Base-by-base conservation (phyloP, 2,329 filamentous ascomycete genomes). In the Sclerotinia subarctica region DNA sequence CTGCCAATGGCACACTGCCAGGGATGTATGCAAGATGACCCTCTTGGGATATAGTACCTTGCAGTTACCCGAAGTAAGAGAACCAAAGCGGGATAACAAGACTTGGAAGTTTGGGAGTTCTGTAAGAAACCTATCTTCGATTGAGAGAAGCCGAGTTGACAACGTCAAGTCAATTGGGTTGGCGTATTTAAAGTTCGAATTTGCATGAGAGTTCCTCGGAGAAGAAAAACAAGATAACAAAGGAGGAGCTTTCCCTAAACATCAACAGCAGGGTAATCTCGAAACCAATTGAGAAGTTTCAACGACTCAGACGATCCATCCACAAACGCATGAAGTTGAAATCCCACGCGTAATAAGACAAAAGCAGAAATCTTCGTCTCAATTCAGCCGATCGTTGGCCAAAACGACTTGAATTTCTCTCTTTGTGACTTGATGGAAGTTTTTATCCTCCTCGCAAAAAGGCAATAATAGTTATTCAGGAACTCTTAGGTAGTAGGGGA, bases 21-120 rank as follows among this genome's bases (percentile, higher is more conserved):
- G 74, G 75, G 68, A 71, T 24, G 53, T 69, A 75, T 76, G 74
- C 74, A 74, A 73, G 69, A 69, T 68, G 71, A 70, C 67, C 69
- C 70, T 65, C 54, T 62, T 66, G 51, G 69, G 57, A 59, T 67
- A 53, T 49, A 75, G 75, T 76, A 72, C 73, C 73, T 75, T 75
- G 75, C 73, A 76, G 75, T 71, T 72, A 74, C 66, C 73, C 69
- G 69, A 65, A 57, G 53, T 68, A 68, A 68, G 35, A 67, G 52
- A 69, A 46, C 51, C 21, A 42, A 65, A 65, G n/a, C 58, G 29
- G 65, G 42, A 58, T 26, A 65, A 53, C 3, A 21, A 42, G 59
- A 63, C 59, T 63, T 42, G 46, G 46, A 38, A 26, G 29, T 63
- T 38, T 63, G 15, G 46, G 24, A 38, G 17, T 63, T 38, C 32